Base-by-base conservation (phyloP, 2,329 filamentous ascomycete genomes). In the Ascochyta pisi region DNA sequence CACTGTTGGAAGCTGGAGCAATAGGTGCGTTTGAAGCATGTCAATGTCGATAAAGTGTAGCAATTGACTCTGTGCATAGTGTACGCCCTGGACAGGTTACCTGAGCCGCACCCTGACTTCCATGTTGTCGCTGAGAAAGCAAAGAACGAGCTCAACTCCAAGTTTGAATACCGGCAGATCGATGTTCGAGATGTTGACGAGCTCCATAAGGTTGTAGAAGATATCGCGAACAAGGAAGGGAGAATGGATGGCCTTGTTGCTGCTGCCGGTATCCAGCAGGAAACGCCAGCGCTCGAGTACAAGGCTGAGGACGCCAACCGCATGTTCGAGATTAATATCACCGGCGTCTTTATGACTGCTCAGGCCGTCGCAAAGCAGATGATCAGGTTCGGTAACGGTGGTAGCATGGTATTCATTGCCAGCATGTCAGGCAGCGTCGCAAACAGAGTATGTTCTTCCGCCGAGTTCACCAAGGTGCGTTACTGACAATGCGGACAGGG, bases 251-350 rank as follows among this genome's bases (percentile, higher is more conserved):
- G 92, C 0, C 78, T 96, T 51, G 86, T 96, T 43, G 87, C 88
- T 0, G 87, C 87, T 0, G 89, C 88, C 0, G 88, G 87, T 1
- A 90, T 92, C 66, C 91, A 96, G 77, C 89, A 96, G 76, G 91
- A 96, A 77, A 92, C 87, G 0, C 78, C 90, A 0, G 92, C 93
- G 1, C 80, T 96, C 50, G 91, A 96, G 44, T 96, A 96, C 73
- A 80, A 81, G 1, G 79, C 82, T 48, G 82, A 85, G 68, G 84
- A 87, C 63, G 80, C 83, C 50, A 86, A 86, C 64, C 81, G 77
- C 53, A 87, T 88, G 84, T 83, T 87, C 58, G 83, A 85, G 63
- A 77, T 86, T 61, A 86, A 86, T 64, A 78, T 86, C 45, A 86
- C 84, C 0, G 85, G 85, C 9, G 83, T 84, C 6, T 84, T 87